Evolutionary conservation across 192 early-diverging fungal genomes (phyloP), one percentile per base, ranked within the genome.

Genomic region (Pilaira anomala): DNA sequence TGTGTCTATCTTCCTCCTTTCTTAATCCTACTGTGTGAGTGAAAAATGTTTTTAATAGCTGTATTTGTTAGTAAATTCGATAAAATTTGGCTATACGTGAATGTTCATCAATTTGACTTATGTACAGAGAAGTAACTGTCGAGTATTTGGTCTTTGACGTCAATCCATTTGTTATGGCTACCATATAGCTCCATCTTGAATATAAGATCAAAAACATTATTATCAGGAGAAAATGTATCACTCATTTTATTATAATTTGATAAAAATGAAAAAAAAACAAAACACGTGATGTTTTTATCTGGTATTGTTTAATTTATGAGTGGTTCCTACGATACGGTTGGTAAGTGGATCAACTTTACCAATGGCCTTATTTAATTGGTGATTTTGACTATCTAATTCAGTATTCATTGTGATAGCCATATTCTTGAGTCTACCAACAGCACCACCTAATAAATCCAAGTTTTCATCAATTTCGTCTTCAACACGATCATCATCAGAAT

Each of bases 401-500:
- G 63, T 61, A 51, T 71, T 76, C 63, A 83, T 86, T 50, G 82
- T 75, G 19, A 80, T 49, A 24, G 87, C 79, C 61, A 85, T 73
- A 50, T 81, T 75, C 80, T 86, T 87, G 48, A 89, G 72, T 24
- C 78, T 65, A 9, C 67, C 74, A 22, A 83, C 57, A 11, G 79
- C 73, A 55, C 60, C 66, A 48, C 82, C 73, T 45, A 89, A 74
- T 54, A 79, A 51, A 56, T 87, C 80, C 61, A 91, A 52, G 63
- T 91, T 91, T 18, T 71, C 55, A 71, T 91, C 80, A 62, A 91
- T 80, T 60, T 89, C 87, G 30, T 85, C 60, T 72, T 91, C 89
- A 7, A 84, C 36, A 11, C 60, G 71, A 58, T 86, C 76, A 69
- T 91, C 89, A 63, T 89, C 88, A 13, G 71, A 74, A 55, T 80